Percentiles rank a stretch among this genome's conserved stretches.
These are phyloP conservation scores for Fusarium dlaminii DNA, from an alignment of 2,329 filamentous ascomycete genomes.

Conservation along the genomic window DNA sequence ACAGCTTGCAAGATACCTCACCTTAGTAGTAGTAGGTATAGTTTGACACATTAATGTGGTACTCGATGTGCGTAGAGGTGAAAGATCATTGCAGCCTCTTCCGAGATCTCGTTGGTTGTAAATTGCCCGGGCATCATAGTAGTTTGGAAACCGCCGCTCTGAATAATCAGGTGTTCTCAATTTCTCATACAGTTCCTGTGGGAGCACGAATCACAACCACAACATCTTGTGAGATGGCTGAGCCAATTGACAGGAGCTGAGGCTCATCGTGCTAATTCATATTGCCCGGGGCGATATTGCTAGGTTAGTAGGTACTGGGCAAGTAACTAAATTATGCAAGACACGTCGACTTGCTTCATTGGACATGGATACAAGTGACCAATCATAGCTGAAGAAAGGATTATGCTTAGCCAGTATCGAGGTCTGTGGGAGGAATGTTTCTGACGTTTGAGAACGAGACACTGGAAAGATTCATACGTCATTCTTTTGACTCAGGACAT, in stretches of 20 bases:
- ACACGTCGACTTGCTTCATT: slow-evolving; percentile 40
- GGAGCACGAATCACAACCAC: not conserved
- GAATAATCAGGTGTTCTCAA: not conserved
- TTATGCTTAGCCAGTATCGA: not conserved
- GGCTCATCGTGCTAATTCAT: not conserved
- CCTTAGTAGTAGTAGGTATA: not conserved
- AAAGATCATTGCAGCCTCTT: not conserved
- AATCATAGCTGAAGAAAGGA: not conserved
- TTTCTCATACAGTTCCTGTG: not conserved
- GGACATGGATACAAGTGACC: not conserved
- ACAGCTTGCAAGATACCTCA: not conserved
- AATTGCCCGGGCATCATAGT: not conserved
- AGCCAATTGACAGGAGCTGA: not conserved
- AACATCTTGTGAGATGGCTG: not conserved
- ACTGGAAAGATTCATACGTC: not conserved
- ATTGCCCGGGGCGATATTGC: slow-evolving; percentile 21
- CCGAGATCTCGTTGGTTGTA: not conserved
- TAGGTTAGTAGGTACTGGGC: not conserved
- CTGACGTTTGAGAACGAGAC: not conserved
- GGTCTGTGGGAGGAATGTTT: not conserved
- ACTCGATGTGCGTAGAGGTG: not conserved
- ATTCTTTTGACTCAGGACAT: not conserved
- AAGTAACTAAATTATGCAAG: slow-evolving; percentile 36
- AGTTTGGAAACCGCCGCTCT: not conserved
- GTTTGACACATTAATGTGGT: not conserved